phyloP scores from a whole-genome alignment of 208 protist species.

The Trypanosomatidae sp. region DNA sequence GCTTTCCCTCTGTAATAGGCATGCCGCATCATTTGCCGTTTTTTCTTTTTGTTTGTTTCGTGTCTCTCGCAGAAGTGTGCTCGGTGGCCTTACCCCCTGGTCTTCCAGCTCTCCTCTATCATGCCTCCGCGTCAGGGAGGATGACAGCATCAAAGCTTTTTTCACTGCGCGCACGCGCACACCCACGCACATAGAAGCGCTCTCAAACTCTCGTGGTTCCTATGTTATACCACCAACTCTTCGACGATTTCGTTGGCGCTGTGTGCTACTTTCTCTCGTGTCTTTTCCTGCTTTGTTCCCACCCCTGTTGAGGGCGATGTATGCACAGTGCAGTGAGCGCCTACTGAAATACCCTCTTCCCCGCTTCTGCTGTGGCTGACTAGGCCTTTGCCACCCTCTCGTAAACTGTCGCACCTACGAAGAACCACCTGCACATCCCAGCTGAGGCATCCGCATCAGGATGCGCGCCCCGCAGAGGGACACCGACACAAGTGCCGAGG shows the following conservation, averaged over 20 bases:
- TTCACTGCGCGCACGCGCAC: no score
- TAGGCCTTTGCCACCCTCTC: background rate
- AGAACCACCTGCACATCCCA: background rate
- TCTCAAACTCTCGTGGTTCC: background rate
- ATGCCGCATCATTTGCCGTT: background rate
- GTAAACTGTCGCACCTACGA: background rate
- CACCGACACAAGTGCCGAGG: constrained; percentile 10
- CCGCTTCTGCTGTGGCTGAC: no score
- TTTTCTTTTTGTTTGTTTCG: background rate
- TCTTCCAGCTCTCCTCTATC: background rate
- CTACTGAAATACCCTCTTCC: background rate
- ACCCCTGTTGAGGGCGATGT: background rate
- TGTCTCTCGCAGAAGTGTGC: background rate
- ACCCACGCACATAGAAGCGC: background rate
- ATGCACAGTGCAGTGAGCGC: background rate
- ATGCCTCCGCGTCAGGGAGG: background rate
- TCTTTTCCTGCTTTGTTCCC: background rate
- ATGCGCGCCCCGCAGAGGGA: constrained; percentile 25
- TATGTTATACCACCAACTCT: background rate
- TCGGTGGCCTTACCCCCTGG: background rate
- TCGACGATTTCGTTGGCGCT: background rate
- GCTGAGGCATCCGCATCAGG: background rate
- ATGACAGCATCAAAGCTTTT: background rate
- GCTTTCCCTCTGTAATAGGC: background rate
- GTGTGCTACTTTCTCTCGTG: background rate